Evolutionary conservation across 2,329 filamentous ascomycete species (phyloP).

Genomic region (Fusarium sp.): DNA sequence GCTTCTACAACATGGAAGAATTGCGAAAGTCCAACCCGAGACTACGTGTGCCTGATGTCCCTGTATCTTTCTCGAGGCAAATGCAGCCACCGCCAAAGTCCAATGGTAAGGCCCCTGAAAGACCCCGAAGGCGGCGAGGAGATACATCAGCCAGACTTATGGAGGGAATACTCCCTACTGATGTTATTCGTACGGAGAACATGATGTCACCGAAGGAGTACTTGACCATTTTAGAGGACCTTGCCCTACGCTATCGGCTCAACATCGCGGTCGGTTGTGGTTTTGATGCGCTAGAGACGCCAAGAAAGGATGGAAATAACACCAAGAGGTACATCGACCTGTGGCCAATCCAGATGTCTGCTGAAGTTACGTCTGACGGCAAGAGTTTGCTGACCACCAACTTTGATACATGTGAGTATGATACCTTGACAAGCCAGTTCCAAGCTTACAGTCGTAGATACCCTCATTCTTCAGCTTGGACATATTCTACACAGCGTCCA

Average conservation of each 20-base stretch:
- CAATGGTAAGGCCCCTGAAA: constrained; percentile 50
- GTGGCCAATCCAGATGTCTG: constrained; percentile 95
- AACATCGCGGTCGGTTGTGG: constrained; percentile 89
- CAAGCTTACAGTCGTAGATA: constrained; percentile 58
- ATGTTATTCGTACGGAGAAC: constrained; percentile 74
- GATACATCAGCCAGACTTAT: constrained; percentile 68
- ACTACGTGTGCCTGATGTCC: constrained; percentile 66
- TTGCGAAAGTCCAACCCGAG: constrained; percentile 70
- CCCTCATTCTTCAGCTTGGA: constrained; percentile 86
- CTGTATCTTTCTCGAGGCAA: constrained; percentile 53
- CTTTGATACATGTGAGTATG: constrained; percentile 82
- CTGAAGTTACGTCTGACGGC: constrained; percentile 77
- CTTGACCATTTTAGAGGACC: constrained; percentile 84
- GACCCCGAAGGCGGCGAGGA: constrained; percentile 59
- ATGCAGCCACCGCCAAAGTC: constrained; percentile 50
- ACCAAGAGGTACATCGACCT: constrained; percentile 85
- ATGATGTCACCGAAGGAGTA: constrained; percentile 80
- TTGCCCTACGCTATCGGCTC: constrained; percentile 80
- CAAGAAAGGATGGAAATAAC: constrained; percentile 67
- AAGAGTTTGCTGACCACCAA: constrained; percentile 83
- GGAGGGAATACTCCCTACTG: constrained; percentile 73
- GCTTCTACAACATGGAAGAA: constrained; percentile 84
- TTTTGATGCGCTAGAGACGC: constrained; percentile 81
- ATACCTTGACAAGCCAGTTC: background rate
- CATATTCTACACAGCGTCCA: constrained; percentile 86